Evolutionary conservation across 805 yeast species (phyloP), one percentile per base, ranked within the genome.

Genomic region (Nakazawaea ambrosiae): DNA sequence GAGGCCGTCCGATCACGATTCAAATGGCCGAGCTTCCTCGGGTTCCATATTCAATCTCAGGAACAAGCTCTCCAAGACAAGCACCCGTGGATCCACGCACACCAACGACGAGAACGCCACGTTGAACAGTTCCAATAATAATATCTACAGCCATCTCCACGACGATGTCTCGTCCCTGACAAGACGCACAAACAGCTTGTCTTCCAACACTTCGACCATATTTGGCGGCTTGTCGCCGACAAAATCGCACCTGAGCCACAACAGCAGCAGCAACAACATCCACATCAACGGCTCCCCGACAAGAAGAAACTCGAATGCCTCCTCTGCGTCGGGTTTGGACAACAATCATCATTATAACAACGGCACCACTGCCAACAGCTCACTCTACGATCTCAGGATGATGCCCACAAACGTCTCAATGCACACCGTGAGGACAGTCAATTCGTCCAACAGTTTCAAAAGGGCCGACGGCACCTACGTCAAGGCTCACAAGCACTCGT

Each of bases 401-500:
- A 32, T 27, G 36, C 37, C 42, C 4, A 39, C 27, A 16, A 43
- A 43, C 16, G 27, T 34, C 12, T 47, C 57, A 4, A 42, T 54
- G 24, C 49, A 54, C 36, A 47, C 59, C 7, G 45, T 57, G 19
- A 19, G 29, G 11, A 34, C 39, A 10, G 39, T 29, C 15, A 36
- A 39, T 27, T 27, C 40, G 3, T 28, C 39, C 5, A 34, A 41
- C 24, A 34, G 40, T 31, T 26, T 32, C 22, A 37, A 38, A 32
- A 30, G 28, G 24, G 31, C 42, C 17, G 41, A 34, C 29, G 36
- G 43, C 20, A 22, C 34, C 3, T 43, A 43, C 36, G 55, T 56
- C 32, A 59, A 60, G 37, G 36, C 49, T 1, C 65, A 60, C 45
- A 49, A 61, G 36, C 64, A 60, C 40, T 57, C 65, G 1, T 47